Evolutionary conservation across 768 basidiomycete genomes (phyloP).

Genomic region (Psilocybe azurescens): DNA sequence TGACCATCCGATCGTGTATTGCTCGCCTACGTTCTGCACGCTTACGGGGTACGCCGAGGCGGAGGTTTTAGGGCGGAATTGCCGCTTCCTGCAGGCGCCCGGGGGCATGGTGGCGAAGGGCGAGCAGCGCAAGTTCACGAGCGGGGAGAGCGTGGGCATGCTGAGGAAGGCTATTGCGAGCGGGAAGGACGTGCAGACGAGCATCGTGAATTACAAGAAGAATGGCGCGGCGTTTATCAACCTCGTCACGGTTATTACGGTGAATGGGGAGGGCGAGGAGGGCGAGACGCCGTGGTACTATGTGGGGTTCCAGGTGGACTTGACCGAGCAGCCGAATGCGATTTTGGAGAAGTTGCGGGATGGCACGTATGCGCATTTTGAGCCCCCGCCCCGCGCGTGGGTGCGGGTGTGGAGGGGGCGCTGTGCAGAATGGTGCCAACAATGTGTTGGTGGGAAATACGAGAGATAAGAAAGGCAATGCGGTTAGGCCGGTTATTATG

Average conservation of each 20-base stretch:
- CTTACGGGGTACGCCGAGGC: constrained; percentile 76
- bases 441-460: constrained; percentile 7
- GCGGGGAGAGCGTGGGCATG: constrained; percentile 62
- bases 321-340: constrained; percentile 83
- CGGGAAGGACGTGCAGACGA: constrained; percentile 89
- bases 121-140: constrained; percentile 58
- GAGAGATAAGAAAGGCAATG: constrained; percentile 36
- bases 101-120: constrained; percentile 46
- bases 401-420: too few species aligned
- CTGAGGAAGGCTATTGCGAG: constrained; percentile 69
- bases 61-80: constrained; percentile 90
- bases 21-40: constrained; percentile 80
- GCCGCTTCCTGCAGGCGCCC: constrained; percentile 89
- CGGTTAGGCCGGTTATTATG: constrained; percentile 39
- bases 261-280: constrained; percentile 70
- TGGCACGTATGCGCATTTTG: constrained; percentile 78
- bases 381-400: neutral
- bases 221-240: constrained; percentile 89
- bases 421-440: too few species aligned
- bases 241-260: constrained; percentile 89
- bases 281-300: constrained; percentile 83
- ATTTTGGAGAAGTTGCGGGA: constrained; percentile 82
- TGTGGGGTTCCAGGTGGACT: constrained; percentile 96
- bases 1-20: constrained; percentile 91
- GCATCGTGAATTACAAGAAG: constrained; percentile 87